phyloP scores from a whole-genome alignment of 169 alveolate species.

The Cryptosporidium bovis region DNA sequence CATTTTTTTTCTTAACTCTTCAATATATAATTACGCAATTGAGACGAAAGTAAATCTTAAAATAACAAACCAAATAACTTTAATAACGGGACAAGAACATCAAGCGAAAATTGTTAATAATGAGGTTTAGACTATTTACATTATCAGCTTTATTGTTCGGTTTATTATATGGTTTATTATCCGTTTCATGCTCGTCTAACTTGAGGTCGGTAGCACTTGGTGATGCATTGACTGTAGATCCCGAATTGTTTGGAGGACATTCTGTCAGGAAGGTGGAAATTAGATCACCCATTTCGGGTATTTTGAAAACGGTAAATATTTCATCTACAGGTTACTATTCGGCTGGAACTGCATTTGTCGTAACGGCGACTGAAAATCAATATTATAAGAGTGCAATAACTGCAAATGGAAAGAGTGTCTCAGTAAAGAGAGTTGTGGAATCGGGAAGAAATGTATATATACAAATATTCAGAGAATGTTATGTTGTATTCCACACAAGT shows the following conservation, averaged over 20 bases:
- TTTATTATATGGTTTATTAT: background rate
- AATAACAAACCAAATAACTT: no score
- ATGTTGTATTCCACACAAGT: constrained; percentile 17
- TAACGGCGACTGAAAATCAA: constrained; percentile 35
- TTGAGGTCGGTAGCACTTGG: background rate
- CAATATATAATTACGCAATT: no score
- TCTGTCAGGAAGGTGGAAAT: constrained; percentile 43
- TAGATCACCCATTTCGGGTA: constrained; percentile 65
- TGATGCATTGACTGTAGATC: background rate
- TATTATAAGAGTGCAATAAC: constrained; percentile 54
- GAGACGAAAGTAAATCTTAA: no score
- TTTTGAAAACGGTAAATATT: constrained; percentile 15
- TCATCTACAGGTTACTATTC: constrained; percentile 21
- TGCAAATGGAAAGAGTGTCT: constrained; percentile 36
- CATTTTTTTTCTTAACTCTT: no score
- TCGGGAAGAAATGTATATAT: constrained; percentile 68
- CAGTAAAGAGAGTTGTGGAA: constrained; percentile 56
- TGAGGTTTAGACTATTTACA: background rate
- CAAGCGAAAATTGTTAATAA: background rate
- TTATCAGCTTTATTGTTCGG: background rate
- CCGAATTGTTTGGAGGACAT: constrained; percentile 1
- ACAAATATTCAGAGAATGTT: constrained; percentile 41
- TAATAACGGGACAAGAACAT: no score
- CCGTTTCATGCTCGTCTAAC: background rate
- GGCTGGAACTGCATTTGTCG: constrained; percentile 69